Evolutionary conservation across 306 rosid genomes (phyloP), one percentile per base, ranked within the genome.

Genomic region (Psophocarpus tetragonolobus): DNA sequence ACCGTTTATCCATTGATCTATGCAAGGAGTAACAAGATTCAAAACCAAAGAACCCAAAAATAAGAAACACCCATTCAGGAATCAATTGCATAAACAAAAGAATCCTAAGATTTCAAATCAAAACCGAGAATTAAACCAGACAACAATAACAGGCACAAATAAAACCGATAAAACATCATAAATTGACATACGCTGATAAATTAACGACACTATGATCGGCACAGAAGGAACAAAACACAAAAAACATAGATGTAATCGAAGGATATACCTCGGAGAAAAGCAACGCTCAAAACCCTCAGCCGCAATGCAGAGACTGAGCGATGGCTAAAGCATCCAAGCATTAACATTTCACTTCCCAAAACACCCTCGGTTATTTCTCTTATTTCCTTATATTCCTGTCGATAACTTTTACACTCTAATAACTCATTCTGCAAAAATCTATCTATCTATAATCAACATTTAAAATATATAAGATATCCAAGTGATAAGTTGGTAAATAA

Each of bases 231-330:
- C 0, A 21, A 13, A 23, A 35, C 3, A 33, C 38, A 26, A 15
- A 0, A 20, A 38, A 21, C 1, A 51, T 0, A 10, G 56, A 77
- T 66, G 11, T n/a, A 36, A 53, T 36, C 6, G 24, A 39, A 27
- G 45, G 26, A 24, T 41, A 6, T 67, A 77, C 81, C 75, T 77
- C 8, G 5, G 6, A 20, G 18, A 26, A 38, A 39, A 18, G 11
- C 9, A 45, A 17, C 8, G 75, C 33, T 73, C 29, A 20, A 45
- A 53, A 53, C 4, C 68, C 75, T 67, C 75, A 29, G 81, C 81
- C 81, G 75, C 74, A 8, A 11, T 48, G 42, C 2, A 76, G 74
- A 67, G 68, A 53, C 58, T 26, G 68, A 67, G 75, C n/a, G 7
- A 38, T 17, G 14, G 12, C 1, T 17, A 1, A 38, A 54, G 23